phyloP scores from a whole-genome alignment of 2,329 filamentous ascomycete genomes.

The Xenosphaeropsis pyriputrescens region DNA sequence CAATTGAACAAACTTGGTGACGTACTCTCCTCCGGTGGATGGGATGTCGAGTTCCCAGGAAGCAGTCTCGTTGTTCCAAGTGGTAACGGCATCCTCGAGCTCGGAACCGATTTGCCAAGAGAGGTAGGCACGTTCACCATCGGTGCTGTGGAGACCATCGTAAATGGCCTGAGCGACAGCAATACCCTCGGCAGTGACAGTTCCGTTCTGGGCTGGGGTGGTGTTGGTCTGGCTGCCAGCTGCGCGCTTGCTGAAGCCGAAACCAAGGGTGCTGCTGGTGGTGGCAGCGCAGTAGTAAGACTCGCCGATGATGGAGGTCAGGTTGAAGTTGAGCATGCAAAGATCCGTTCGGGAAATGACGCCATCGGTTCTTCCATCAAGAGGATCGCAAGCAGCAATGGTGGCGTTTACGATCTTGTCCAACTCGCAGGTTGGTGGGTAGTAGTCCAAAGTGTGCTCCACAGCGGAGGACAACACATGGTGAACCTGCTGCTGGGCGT shows the following conservation, averaged over 20 bases:
- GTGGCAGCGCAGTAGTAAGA: slow-evolving; percentile 24
- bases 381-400: slow-evolving; percentile 2
- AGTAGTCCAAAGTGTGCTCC: slow-evolving; percentile 3
- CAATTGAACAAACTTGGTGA: slow-evolving; percentile 26
- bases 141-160: slow-evolving; percentile 19
- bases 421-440: slow-evolving; percentile 2
- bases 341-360: slow-evolving; percentile 24
- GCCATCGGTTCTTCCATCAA: slow-evolving; percentile 3
- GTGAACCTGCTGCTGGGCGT: slow-evolving; percentile 13
- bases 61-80: slow-evolving; percentile 18
- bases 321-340: slow-evolving; percentile 27
- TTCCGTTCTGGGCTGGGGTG: slow-evolving; percentile 4
- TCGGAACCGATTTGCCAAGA: slow-evolving; percentile 19
- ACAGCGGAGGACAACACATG: slow-evolving; percentile 1
- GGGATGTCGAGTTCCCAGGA: slow-evolving; percentile 19
- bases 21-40: slow-evolving; percentile 20
- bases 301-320: slow-evolving; percentile 26
- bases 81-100: slow-evolving; percentile 17
- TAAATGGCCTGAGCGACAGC: slow-evolving; percentile 20
- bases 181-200: slow-evolving; percentile 17
- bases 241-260: slow-evolving; percentile 1
- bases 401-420: slow-evolving; percentile 1
- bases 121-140: slow-evolving; percentile 21
- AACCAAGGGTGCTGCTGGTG: slow-evolving; percentile 5
- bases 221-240: not conserved